Evolutionary conservation across 2,329 filamentous ascomycete species (phyloP).

Genomic region (Fusarium sacchari): DNA sequence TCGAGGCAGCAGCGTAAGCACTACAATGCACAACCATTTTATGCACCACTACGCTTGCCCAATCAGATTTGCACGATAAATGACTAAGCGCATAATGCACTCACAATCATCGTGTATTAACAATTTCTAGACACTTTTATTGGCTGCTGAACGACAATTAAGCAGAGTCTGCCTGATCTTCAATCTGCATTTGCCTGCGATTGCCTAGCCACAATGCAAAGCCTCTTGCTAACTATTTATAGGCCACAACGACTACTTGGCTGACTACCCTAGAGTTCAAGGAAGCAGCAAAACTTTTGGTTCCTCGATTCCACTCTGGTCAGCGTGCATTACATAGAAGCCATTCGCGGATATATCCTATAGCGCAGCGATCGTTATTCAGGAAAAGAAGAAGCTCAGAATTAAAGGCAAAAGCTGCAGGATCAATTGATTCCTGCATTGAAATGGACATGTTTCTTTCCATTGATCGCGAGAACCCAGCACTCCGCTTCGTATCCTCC

Average conservation of each 20-base stretch:
- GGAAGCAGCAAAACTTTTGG: not conserved
- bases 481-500: rapidly evolving
- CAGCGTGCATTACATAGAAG: rapidly evolving
- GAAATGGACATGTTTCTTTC: rapidly evolving
- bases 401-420: rapidly evolving
- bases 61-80: rapidly evolving
- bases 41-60: rapidly evolving
- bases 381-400: not conserved
- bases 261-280: not conserved
- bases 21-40: not conserved
- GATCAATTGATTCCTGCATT: not conserved
- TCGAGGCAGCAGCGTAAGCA: not conserved
- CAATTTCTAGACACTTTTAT: rapidly evolving
- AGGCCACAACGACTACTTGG: not conserved
- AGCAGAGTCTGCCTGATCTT: not conserved
- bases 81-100: not conserved
- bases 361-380: rapidly evolving
- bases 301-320: not conserved
- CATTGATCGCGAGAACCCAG: not conserved
- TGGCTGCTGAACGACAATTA: rapidly evolving
- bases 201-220: not conserved
- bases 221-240: not conserved
- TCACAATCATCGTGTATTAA: rapidly evolving
- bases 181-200: not conserved
- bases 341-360: rapidly evolving